Evolutionary conservation across 768 basidiomycete genomes (phyloP), one percentile per base, ranked within the genome.

Genomic region (Rhizopogon roseolus): DNA sequence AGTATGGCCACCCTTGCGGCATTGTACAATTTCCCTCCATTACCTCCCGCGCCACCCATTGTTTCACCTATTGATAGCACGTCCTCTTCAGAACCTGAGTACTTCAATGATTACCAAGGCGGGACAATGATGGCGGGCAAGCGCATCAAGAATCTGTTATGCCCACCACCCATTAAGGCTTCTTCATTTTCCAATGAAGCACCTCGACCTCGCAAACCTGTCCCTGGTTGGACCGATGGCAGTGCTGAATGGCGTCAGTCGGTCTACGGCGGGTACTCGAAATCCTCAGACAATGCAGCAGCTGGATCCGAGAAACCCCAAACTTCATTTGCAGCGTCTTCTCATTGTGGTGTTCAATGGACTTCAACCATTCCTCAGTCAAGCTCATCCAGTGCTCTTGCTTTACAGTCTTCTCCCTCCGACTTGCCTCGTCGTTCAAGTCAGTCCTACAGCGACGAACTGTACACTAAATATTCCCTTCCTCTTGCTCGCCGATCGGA

Each of bases 171-270:
- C 22, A 57, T 66, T 11, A 77, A 76, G 62, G 73, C 75, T 55
- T 62, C 64, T 6, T 55, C 57, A 1, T 63, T 69, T 11, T 70
- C 71, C 37, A 60, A 65, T 36, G 60, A 58, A 54, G 42, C 62
- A 5, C 72, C 69, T 43, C 74, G 74, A 22, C 67, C 71, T 6
- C 67, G 69, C 54, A 68, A 70, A 64, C 66, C 71, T 16, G 76
- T 86, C 29, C 81, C 83, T 0, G 86, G 86, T 13, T 88, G 86
- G 86, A 85, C 79, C 2, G 86, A 88, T 56, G 81, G 82, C 49
- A 77, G 75, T 22, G 73, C 81, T 52, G 82, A 80, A 0, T 88
- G 86, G 86, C 81, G 86, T n/a, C 72, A 82, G 0, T 72, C 73
- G 4, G 77, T 86, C 1, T 88, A 88, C 66, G 75, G 73, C 50